Evolutionary conservation across 805 yeast species (phyloP), one percentile per base, ranked within the genome.

Genomic region (Myxozyma monticola): DNA sequence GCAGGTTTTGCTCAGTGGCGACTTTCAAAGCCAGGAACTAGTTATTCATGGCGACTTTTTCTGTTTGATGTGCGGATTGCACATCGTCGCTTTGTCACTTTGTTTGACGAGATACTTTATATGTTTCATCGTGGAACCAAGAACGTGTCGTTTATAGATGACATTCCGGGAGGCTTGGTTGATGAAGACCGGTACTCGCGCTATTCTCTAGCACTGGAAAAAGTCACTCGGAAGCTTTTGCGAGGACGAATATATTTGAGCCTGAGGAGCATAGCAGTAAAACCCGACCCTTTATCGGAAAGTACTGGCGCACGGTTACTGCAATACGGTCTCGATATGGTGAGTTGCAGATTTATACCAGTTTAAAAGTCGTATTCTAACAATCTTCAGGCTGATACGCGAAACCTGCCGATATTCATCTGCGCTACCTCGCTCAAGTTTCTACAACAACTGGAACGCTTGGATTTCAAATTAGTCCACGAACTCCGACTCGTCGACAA

Each of bases 311-410:
- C 48, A 3, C 43, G 31, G 24, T 35, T 53, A 21, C 22, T 53
- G 12, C 45, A 49, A 21, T 53, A 53, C 31, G 57, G 57, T 8
- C 26, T 45, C 7, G 57, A 53, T 39, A 49, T 53, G 57, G 51
- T 47, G 21, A 12, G 42, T 20, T 2, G 10, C 14, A 14, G 15
- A 6, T 39, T 15, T 12, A 4, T 17, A 17, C 10, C 25, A 9
- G 9, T 22, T 15, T 45, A 15, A 14, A n/a, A n/a, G n/a, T n/a
- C n/a, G n/a, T n/a, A n/a, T n/a, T n/a, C n/a, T n/a, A n/a, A n/a
- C n/a, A n/a, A n/a, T n/a, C n/a, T 22, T 12, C n/a, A 40, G 51
- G 54, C 54, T n/a, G 57, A 53, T 29, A 49, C 51, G 14, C 50
- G 42, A 29, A 49, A 49, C 34, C 36, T 53, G 9, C 57, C 57